phyloP scores from a whole-genome alignment of 148 eudicot species.

The Simmondsia chinensis region DNA sequence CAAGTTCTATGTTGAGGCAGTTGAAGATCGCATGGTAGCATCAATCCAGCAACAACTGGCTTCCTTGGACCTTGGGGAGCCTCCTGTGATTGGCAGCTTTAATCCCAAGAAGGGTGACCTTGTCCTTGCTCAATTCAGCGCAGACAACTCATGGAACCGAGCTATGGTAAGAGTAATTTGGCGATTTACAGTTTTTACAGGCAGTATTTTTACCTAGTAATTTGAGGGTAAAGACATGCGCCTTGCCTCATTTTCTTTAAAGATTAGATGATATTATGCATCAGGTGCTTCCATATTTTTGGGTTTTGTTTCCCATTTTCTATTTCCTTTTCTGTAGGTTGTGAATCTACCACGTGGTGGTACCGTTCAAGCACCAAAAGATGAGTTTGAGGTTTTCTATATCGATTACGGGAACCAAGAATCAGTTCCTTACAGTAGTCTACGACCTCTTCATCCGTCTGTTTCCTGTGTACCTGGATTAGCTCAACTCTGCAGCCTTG shows the following conservation, averaged over 20 bases:
- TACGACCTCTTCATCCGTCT: constrained; percentile 67
- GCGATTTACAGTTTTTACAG: too few relatives aligned
- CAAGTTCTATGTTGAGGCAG: constrained; percentile 78
- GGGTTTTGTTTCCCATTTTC: background rate
- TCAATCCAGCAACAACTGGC: constrained; percentile 81
- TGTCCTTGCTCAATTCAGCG: constrained; percentile 83
- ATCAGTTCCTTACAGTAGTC: constrained; percentile 48
- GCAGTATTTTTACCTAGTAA: too few relatives aligned
- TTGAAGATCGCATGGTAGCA: constrained; percentile 56
- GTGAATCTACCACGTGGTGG: constrained; percentile 67
- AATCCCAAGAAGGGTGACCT: constrained; percentile 84
- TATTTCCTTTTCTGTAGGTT: constrained; percentile 10
- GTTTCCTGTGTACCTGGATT: constrained; percentile 53
- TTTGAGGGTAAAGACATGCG: too few relatives aligned
- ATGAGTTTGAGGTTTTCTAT: constrained; percentile 83
- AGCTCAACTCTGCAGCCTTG: constrained; percentile 85
- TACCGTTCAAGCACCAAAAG: constrained; percentile 43
- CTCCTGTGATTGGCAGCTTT: constrained; percentile 68
- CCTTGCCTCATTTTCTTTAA: background rate
- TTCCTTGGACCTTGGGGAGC: constrained; percentile 58
- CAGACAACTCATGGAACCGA: constrained; percentile 89
- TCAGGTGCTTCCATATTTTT: background rate
- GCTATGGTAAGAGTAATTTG: constrained; percentile 58
- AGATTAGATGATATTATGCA: background rate
- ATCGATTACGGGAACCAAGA: constrained; percentile 96